Evolutionary conservation across 352 stramenopile species (phyloP), one percentile per base, ranked within the genome.

Genomic region (Pythium rishiriense): DNA sequence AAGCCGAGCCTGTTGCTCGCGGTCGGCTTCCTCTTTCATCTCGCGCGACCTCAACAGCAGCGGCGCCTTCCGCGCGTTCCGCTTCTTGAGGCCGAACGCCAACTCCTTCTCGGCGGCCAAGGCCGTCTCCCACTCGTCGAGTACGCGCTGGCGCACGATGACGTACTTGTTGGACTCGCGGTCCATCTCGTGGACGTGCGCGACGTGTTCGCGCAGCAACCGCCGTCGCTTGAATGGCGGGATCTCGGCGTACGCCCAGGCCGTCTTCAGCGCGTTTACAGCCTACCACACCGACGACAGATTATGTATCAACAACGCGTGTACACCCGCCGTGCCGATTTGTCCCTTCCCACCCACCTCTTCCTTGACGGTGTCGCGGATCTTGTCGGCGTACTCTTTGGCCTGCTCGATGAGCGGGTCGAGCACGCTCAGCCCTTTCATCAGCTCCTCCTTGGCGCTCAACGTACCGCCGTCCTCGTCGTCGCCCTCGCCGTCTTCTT

Each of bases 161-260:
- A 56, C 63, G 43, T 93, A 91, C 43, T 90, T 90, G 19, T 63
- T 68, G 12, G 75, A 66, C 28, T 93, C 81, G 0, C 54, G 49
- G 50, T 93, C 83, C 79, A 92, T 90, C 31, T 77, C 61, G 11
- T 74, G 74, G 21, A 93, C 74, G 21, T 89, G 57, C 9, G 46
- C 52, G 7, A 92, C 78, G 68, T 92, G 81, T 37, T 91, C 76
- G 0, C 78, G 78, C 9, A 93, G 46, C 37, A 89, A 51, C 0
- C 85, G 81, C 1, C 83, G 74, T 4, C 81, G 57, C 8, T 74
- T 70, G 1, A 93, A 63, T 1, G 78, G 78, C 25, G 80, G 75
- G 29, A 91, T 70, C 61, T 93, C 85, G 1, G 79, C 75, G 41
- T 84, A 80, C 28, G 86, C 73, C 64, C 68, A 78, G 0, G 73